A percentile compares a stretch with the other conserved stretches of the same genome.
These are phyloP conservation scores for Ceratobasidium sp. DNA, from an alignment of 1,284 basidiomycete genomes.

Conservation along the genomic window DNA sequence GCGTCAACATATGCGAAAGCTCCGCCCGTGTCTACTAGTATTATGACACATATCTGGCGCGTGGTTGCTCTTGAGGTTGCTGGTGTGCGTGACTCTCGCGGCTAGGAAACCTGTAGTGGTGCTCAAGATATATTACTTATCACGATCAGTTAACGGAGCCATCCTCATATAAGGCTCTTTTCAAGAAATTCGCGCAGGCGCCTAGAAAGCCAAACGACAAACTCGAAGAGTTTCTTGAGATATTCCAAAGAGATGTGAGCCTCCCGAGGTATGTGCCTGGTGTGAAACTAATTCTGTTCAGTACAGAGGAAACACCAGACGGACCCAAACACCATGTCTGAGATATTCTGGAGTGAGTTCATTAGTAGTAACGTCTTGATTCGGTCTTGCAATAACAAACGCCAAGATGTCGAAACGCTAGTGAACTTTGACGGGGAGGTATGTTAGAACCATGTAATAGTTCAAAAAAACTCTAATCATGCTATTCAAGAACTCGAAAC, in stretches of 20 bases:
- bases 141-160: constrained; percentile 14
- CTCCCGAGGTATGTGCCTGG: not conserved
- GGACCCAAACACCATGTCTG: constrained; percentile 32
- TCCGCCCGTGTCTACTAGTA: not conserved
- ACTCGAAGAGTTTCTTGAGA: constrained; percentile 19
- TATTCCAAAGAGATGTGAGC: constrained; percentile 26
- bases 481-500: constrained; percentile 11
- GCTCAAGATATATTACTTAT: not conserved
- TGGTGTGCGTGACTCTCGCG: constrained; percentile 20
- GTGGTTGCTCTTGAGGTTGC: constrained; percentile 33
- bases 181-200: constrained; percentile 2
- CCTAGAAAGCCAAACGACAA: constrained; percentile 8
- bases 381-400: no score
- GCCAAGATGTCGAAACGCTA: constrained; percentile 30
- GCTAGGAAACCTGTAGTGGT: no score
- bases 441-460: not conserved
- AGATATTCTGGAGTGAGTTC: constrained; percentile 24
- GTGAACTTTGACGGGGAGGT: constrained; percentile 27
- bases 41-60: constrained; percentile 33
- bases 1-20: constrained; percentile 52
- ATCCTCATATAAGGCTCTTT: constrained; percentile 25
- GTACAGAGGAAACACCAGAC: constrained; percentile 34
- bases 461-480: not conserved
- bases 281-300: not conserved
- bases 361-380: not conserved